These are phyloP conservation scores for Pseudopithomyces maydicus DNA, from an alignment of 2,329 filamentous ascomycete genomes.

Conservation along the genomic window DNA sequence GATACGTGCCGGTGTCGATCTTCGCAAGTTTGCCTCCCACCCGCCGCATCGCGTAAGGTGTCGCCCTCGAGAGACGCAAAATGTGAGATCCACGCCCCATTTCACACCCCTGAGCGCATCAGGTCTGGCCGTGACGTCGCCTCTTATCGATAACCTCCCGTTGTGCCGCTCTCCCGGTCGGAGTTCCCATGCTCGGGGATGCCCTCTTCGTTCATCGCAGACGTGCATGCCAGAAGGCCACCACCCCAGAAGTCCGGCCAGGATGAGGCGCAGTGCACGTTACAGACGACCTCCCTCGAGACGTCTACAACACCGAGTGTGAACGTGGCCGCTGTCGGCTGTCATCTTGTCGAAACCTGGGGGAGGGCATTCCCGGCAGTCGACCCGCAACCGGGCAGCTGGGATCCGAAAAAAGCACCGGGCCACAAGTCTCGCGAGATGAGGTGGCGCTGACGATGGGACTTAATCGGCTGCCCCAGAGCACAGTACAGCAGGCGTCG, in stretches of 20 bases:
- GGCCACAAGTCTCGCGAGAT: background rate
- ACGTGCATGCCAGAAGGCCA: background rate
- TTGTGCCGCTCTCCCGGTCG: background rate
- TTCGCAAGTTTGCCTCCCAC: background rate
- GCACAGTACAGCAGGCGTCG: too few species aligned
- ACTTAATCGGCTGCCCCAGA: background rate
- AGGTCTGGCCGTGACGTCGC: slow-evolving; percentile 20
- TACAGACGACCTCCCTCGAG: background rate
- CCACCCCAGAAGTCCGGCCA: background rate
- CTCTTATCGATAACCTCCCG: slow-evolving; percentile 8
- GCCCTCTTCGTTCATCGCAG: background rate
- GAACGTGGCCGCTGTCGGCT: slow-evolving; percentile 1
- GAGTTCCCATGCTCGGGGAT: background rate
- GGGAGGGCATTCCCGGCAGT: background rate
- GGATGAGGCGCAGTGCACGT: background rate
- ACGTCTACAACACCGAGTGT: background rate
- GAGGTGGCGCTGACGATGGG: background rate
- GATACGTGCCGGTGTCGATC: background rate
- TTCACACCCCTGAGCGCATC: slow-evolving; percentile 27
- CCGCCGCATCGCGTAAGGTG: background rate
- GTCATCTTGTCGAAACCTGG: background rate
- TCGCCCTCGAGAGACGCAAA: background rate
- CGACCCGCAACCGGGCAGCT: background rate
- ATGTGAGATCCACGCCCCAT: background rate
- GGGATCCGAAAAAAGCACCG: background rate